Percentiles rank a stretch among this genome's conserved stretches.
These are phyloP conservation scores for Coemansia interrupta DNA, from an alignment of 192 early-diverging fungal genomes.

Conservation along the genomic window DNA sequence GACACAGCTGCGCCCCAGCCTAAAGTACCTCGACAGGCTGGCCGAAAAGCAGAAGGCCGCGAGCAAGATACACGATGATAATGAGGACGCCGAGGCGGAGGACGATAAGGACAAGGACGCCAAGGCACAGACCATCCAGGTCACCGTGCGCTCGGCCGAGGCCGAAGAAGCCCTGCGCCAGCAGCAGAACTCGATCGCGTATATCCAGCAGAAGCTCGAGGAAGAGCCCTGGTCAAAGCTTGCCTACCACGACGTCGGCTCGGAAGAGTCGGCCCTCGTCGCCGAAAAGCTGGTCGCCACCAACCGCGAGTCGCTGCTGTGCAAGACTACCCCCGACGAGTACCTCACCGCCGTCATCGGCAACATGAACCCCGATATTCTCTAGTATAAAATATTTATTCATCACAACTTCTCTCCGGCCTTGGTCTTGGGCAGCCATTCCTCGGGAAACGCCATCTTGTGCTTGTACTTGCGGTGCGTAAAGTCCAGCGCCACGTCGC, in stretches of 20 bases:
- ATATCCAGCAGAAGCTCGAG: conserved; percentile 59
- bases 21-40: conserved; percentile 89
- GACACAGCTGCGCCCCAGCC: conserved; percentile 82
- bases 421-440: conserved; percentile 34
- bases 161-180: conserved; percentile 59
- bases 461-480: conserved; percentile 27
- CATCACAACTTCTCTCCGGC: background rate
- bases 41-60: conserved; percentile 70
- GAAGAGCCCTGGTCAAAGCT: conserved; percentile 73
- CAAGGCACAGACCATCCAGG: conserved; percentile 46
- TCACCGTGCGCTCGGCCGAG: conserved; percentile 59
- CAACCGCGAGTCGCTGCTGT: conserved; percentile 23
- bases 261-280: conserved; percentile 24
- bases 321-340: conserved; percentile 34
- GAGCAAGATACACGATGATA: conserved; percentile 66
- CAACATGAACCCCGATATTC: conserved; percentile 28
- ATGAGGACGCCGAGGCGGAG: conserved; percentile 61
- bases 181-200: conserved; percentile 56
- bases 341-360: conserved; percentile 39
- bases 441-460: conserved; percentile 23
- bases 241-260: conserved; percentile 57
- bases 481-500: conserved; percentile 45
- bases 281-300: conserved; percentile 24
- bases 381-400: background rate
- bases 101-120: conserved; percentile 55